phyloP scores from a whole-genome alignment of 2,329 filamentous ascomycete species.

The Curvularia sp. region DNA sequence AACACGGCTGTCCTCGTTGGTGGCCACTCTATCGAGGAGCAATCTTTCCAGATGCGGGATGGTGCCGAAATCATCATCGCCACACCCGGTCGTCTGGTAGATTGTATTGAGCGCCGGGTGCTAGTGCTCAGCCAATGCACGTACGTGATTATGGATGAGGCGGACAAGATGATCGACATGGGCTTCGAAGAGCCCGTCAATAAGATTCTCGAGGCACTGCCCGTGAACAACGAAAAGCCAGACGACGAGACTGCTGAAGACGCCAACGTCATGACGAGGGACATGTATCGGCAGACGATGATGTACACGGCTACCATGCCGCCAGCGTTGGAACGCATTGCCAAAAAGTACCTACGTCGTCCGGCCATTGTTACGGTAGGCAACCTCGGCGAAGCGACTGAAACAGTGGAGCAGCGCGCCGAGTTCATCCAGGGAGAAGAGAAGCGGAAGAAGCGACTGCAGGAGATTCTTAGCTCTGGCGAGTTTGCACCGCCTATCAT shows the following conservation, averaged over 20 bases:
- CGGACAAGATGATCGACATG: conserved; percentile 98
- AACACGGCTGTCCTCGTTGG: conserved; percentile 97
- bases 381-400: conserved; percentile 92
- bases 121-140: conserved; percentile 95
- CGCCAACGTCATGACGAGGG: conserved; percentile 80
- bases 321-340: conserved; percentile 87
- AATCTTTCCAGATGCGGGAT: conserved; percentile 86
- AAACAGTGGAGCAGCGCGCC: conserved; percentile 96
- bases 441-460: conserved; percentile 93
- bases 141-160: conserved; percentile 99
- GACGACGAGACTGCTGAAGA: conserved; percentile 93
- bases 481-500: conserved; percentile 92
- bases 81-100: conserved; percentile 95
- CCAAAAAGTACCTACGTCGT: conserved; percentile 92
- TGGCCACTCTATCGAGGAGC: conserved; percentile 93
- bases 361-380: conserved; percentile 95
- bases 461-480: conserved; percentile 81
- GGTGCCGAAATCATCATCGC: conserved; percentile 98
- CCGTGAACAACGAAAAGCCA: conserved; percentile 92
- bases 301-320: conserved; percentile 99
- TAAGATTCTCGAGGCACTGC: conserved; percentile 93
- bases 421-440: conserved; percentile 92
- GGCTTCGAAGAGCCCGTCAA: conserved; percentile 98
- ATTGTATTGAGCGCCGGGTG: conserved; percentile 93
- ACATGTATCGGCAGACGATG: conserved; percentile 95